These are phyloP conservation scores for Taiozyma sp. DNA, from an alignment of 1,139 yeast species.

Conservation along the genomic window DNA sequence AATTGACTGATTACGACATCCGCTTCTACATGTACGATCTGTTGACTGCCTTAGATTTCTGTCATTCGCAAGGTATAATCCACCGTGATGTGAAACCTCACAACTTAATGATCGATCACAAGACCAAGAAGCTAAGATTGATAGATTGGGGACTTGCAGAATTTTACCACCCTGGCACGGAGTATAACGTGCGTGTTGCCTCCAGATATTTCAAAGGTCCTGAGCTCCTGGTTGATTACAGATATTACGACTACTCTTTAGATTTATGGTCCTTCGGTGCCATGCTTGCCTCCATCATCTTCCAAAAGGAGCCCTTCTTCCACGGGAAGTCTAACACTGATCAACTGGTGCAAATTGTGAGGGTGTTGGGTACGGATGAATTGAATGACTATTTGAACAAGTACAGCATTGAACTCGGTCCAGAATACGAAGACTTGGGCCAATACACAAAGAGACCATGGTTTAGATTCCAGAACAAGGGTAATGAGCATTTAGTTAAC, in stretches of 20 bases:
- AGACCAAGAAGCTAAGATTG: conserved; percentile 52
- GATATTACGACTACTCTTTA: conserved; percentile 71
- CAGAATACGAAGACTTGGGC: conserved; percentile 66
- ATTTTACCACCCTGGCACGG: conserved; percentile 73
- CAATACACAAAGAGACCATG: conserved; percentile 65
- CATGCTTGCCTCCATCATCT: conserved; percentile 70
- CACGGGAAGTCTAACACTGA: conserved; percentile 76
- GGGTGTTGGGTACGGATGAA: conserved; percentile 70
- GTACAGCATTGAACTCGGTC: conserved; percentile 54
- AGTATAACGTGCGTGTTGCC: conserved; percentile 76
- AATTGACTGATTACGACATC: conserved; percentile 55
- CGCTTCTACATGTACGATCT: conserved; percentile 67
- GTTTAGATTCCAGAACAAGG: conserved; percentile 49
- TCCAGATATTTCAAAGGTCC: conserved; percentile 81
- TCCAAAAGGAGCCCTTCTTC: conserved; percentile 73
- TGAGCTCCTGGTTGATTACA: conserved; percentile 65
- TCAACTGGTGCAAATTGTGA: conserved; percentile 73
- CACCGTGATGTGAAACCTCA: conserved; percentile 85
- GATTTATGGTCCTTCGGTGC: conserved; percentile 85
- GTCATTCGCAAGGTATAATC: conserved; percentile 80
- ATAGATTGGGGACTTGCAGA: conserved; percentile 88
- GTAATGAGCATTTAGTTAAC: conserved; percentile 47
- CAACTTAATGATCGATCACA: conserved; percentile 77
- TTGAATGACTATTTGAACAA: conserved; percentile 53
- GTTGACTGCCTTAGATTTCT: conserved; percentile 65